Evolutionary conservation across 2,329 filamentous ascomycete species (phyloP), one percentile per base, ranked within the genome.

Genomic region (Xylariaceae sp.): DNA sequence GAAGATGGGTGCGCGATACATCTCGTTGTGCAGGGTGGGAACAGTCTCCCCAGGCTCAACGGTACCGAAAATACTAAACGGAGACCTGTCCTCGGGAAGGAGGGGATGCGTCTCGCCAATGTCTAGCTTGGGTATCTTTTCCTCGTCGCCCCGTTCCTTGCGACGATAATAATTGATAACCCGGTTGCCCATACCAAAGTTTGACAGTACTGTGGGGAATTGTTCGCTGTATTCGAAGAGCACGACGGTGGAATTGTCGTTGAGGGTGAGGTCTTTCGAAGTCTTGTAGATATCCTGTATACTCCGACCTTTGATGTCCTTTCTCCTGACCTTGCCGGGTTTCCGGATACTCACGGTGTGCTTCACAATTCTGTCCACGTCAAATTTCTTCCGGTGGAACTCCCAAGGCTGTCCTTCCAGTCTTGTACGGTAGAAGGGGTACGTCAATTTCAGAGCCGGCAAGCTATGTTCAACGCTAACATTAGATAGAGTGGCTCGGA

Each of bases 211-310:
- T 9, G 87, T 88, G 0, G 94, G 94, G 58, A 90, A 87, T 65
- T 96, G 91, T 71, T 99, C 94, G 8, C 90, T 95, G 69, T 99
- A 99, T 71, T 99, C 94, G 32, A 97, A 86, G 13, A 99, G 80
- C 5, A 96, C 80, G 18, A 90, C 86, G 40, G 85, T 87, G 0
- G 92, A 91, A 67, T 96, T 96, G 70, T 99, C 94, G 58, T 84
- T 88, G 63, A 96, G 76, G 22, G 88, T 90, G 16, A 99, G 77
- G 63, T 96, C 88, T 66, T 87, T 89, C 1, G 91, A 89, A 19
- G 82, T 83, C 26, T 82, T 80, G 71, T 92, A 99, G 0, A 95
- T 79, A 47, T 92, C 85, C 51, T 88, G 86, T 1, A 87, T 83
- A 60, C 86, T 81, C 64, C 90, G 88, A 56, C 87, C 87, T 71